phyloP scores from a whole-genome alignment of 305 asterid species.

The Fraxinus platypoda region DNA sequence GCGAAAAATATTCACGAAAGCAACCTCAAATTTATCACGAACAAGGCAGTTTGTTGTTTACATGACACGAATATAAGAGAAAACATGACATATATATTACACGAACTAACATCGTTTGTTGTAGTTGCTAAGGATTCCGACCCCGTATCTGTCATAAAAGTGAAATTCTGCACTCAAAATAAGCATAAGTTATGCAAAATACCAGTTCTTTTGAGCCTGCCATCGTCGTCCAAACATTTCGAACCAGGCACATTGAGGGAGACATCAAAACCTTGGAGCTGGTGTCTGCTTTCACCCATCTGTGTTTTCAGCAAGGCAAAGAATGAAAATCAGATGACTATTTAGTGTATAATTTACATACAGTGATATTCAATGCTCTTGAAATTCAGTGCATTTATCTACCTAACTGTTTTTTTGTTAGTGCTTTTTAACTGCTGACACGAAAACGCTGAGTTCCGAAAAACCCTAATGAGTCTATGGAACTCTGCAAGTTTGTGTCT shows the following conservation, averaged over 20 bases:
- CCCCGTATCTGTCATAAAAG: neutral
- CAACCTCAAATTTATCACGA: neutral
- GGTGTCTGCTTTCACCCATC: neutral
- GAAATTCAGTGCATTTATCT: neutral
- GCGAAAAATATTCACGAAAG: too few species aligned
- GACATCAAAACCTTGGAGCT: neutral
- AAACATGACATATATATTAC: neutral
- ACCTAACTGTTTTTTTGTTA: neutral
- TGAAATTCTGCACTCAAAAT: neutral
- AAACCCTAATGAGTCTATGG: neutral
- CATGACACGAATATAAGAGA: too few species aligned
- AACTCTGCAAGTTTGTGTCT: neutral
- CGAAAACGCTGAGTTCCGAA: neutral
- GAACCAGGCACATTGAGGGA: neutral
- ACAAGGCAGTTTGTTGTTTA: neutral
- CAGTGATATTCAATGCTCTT: neutral
- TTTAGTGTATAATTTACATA: neutral
- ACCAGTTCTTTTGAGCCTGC: neutral
- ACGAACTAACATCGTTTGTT: neutral
- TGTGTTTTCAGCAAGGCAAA: neutral
- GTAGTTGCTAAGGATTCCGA: neutral
- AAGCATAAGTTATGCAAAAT: neutral
- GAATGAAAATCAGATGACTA: neutral
- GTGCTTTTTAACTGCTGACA: neutral
- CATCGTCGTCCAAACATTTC: neutral